Base-by-base conservation (phyloP, 345 rosid genomes). In the Dimocarpus longan region DNA sequence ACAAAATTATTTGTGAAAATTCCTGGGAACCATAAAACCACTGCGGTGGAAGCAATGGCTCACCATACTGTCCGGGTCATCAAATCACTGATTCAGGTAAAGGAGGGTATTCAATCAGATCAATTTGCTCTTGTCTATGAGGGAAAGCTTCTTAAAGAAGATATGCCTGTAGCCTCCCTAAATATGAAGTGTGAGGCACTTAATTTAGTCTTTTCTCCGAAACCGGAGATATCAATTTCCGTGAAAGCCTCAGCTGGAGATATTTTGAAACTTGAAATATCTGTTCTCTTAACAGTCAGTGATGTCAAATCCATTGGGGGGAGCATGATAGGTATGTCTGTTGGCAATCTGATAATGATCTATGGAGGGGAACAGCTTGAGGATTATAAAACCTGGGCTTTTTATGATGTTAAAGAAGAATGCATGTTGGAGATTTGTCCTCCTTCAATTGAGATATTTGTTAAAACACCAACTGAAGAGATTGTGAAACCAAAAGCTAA, bases 311-410 rank as follows among this genome's bases (percentile, higher is more conserved):
- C 63, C 26, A 76, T 85, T 10, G 76, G 75, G 68, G 80, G 57
- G 46, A 44, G 78, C 60, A 60, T 79, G 62, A 21, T 78, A 46
- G 76, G 64, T 39, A 13, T 22, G 32, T 69, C 81, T 0, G 59
- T 16, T 1, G 46, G 42, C 8, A 1, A 68, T 24, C 66, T 40
- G 54, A 6, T 15, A 67, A 40, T 84, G 67, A 22, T 56, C 42
- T 67, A 82, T 75, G 76, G n/a, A 3, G 83, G 86, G 44, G 56
- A 44, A 68, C 39, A 42, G 78, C 87, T 87, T n/a, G 80, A 84
- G 40, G 82, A 79, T 76, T 70, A 59, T 12, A 82, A 80, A 57
- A 80, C 75, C 13, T 46, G 84, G 80, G 87, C 85, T 43, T 82
- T 18, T 68, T 85, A 82, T 18, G 79, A 80, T 46, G 64, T 87